These are phyloP conservation scores for Trichosporon sp. DNA, from an alignment of 1,284 basidiomycete genomes.

Conservation along the genomic window DNA sequence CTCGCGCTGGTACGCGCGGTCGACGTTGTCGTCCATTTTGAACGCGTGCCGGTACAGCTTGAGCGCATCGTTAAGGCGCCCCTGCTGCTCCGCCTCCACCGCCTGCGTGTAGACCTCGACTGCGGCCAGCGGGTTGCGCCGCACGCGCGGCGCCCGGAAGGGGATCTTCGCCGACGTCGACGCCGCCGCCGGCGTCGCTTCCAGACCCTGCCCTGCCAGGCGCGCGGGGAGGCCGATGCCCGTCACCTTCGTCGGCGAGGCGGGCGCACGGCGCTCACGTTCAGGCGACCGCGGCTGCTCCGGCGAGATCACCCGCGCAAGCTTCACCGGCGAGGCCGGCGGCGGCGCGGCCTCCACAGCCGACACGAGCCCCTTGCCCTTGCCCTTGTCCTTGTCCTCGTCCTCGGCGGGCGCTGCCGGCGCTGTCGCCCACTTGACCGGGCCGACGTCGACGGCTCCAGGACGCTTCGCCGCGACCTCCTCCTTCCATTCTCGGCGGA, in stretches of 20 bases:
- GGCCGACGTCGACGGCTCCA: slow-evolving; percentile 9
- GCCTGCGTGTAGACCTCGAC: slow-evolving; percentile 65
- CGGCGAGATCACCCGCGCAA: background rate
- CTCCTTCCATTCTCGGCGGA: slow-evolving; percentile 68
- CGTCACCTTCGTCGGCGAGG: background rate
- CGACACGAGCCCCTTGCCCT: slow-evolving; percentile 1
- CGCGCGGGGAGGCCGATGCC: background rate
- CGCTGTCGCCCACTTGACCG: slow-evolving; percentile 11
- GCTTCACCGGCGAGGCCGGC: background rate
- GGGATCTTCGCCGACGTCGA: slow-evolving; percentile 11
- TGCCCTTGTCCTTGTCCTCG: slow-evolving; percentile 5
- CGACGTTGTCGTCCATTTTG: slow-evolving; percentile 57
- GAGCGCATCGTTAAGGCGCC: slow-evolving; percentile 69
- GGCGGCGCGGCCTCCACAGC: background rate
- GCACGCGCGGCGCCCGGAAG: slow-evolving; percentile 16
- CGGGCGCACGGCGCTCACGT: background rate
- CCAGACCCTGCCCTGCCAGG: background rate
- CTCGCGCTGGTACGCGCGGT: slow-evolving; percentile 31
- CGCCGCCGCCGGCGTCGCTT: background rate
- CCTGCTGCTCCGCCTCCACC: slow-evolving; percentile 65
- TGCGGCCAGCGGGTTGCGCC: slow-evolving; percentile 49
- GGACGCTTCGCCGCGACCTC: slow-evolving; percentile 53
- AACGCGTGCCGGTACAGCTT: slow-evolving; percentile 72
- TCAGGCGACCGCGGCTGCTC: background rate
- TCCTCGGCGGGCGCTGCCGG: background rate